These are phyloP conservation scores for Tritrichomonas musculus DNA, from an alignment of 208 protist genomes.

Conservation along the genomic window DNA sequence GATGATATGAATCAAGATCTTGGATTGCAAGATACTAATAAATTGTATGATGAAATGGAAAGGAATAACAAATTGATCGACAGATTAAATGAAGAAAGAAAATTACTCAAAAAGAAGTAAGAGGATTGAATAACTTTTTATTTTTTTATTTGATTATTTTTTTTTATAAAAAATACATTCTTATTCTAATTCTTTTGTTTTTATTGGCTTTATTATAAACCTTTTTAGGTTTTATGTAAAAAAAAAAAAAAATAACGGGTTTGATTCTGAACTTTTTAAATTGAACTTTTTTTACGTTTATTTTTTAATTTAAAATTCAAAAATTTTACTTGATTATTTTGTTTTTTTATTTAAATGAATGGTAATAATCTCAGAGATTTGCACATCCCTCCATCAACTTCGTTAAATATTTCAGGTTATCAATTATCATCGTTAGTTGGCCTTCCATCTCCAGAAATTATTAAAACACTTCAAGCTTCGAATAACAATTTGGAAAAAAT, in stretches of 20 bases:
- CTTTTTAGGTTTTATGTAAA: too few species aligned
- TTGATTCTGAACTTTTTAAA: too few species aligned
- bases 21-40: background rate
- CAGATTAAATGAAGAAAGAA: background rate
- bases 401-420: background rate
- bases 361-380: too few species aligned
- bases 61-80: slow-evolving; percentile 9
- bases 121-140: background rate
- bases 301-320: too few species aligned
- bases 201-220: too few species aligned
- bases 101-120: background rate
- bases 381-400: background rate
- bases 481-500: slow-evolving; percentile 16
- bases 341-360: too few species aligned
- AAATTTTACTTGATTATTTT: too few species aligned
- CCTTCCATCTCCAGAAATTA: background rate
- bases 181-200: too few species aligned
- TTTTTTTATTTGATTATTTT: too few species aligned
- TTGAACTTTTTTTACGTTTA: too few species aligned
- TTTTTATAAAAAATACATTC: too few species aligned
- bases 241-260: too few species aligned
- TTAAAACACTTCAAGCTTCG: background rate
- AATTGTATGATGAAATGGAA: background rate
- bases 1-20: background rate
- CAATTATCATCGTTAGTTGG: background rate